Evolutionary conservation across 2,329 filamentous ascomycete species (phyloP).

Genomic region (Fusarium decemcellulare): DNA sequence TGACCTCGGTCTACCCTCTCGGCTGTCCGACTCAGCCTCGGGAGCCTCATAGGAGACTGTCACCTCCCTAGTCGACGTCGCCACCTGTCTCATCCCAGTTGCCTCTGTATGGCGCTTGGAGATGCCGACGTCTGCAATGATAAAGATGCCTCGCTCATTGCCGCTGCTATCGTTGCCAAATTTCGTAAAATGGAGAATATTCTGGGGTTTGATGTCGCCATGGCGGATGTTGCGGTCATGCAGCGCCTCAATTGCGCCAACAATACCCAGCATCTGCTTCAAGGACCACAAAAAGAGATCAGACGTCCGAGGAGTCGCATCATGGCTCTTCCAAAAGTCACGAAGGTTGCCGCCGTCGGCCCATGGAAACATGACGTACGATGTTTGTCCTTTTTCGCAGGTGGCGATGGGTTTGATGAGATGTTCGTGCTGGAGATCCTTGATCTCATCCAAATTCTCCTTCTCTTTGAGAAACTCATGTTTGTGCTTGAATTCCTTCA

Average conservation of each 20-base stretch:
- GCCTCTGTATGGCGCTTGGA: slow-evolving; percentile 24
- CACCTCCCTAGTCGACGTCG: slow-evolving; percentile 17
- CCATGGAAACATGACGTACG: slow-evolving; percentile 42
- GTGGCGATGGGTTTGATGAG: slow-evolving; percentile 25
- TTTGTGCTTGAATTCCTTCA: slow-evolving; percentile 18
- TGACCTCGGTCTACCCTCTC: slow-evolving; percentile 2
- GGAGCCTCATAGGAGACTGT: slow-evolving; percentile 35
- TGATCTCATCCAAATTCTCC: slow-evolving; percentile 10
- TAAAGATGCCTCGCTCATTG: neutral
- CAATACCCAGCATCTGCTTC: slow-evolving; percentile 30
- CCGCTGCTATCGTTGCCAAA: accelerated
- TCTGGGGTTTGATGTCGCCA: slow-evolving; percentile 39
- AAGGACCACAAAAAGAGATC: slow-evolving; percentile 23
- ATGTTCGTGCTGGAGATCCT: slow-evolving; percentile 17
- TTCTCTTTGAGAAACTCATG: slow-evolving; percentile 17
- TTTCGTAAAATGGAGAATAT: slow-evolving; percentile 31
- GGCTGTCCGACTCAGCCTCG: slow-evolving; percentile 14
- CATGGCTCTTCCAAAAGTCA: slow-evolving; percentile 21
- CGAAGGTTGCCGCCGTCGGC: slow-evolving; percentile 30
- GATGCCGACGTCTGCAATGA: slow-evolving; percentile 36
- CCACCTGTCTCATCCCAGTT: slow-evolving; percentile 17
- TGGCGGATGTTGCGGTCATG: slow-evolving; percentile 27
- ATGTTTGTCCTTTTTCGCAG: too few species aligned
- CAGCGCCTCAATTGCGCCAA: slow-evolving; percentile 16
- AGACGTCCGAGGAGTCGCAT: neutral